Evolutionary conservation across 345 rosid genomes (phyloP).

Genomic region (Cardamine resedifolia): DNA sequence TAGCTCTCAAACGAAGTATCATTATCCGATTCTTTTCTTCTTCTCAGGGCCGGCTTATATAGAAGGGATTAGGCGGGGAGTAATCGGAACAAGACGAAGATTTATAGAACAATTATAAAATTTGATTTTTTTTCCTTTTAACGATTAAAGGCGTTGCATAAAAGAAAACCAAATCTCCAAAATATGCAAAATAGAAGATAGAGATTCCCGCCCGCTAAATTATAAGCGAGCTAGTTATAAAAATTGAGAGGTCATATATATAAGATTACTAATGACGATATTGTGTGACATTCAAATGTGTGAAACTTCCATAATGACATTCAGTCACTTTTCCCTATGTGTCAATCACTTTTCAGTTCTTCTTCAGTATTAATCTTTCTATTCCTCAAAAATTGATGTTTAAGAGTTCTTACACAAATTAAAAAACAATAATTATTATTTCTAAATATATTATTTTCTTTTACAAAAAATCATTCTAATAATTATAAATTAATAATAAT

Average conservation of each 20-base stretch:
- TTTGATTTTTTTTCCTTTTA: background rate
- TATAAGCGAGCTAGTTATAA: background rate
- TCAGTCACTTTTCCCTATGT: background rate
- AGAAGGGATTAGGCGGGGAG: too few relatives aligned
- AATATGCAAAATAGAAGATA: background rate
- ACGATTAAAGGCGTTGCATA: background rate
- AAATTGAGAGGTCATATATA: background rate
- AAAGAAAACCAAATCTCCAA: background rate
- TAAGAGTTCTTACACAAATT: too few relatives aligned
- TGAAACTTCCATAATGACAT: constrained; percentile 14
- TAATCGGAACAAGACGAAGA: too few relatives aligned
- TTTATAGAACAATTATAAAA: too few relatives aligned
- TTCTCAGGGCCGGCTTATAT: too few relatives aligned
- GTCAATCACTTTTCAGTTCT: constrained; percentile 7
- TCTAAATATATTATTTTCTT: too few relatives aligned
- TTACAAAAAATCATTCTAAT: too few relatives aligned
- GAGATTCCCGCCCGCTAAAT: background rate
- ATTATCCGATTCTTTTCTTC: background rate
- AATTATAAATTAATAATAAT: too few relatives aligned
- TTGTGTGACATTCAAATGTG: constrained; percentile 19
- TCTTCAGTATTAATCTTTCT: too few relatives aligned
- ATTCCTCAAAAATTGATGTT: too few relatives aligned
- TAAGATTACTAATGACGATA: constrained; percentile 35
- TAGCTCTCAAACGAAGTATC: background rate
- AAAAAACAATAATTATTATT: too few relatives aligned